A percentile compares a stretch with the other conserved stretches of the same genome.
Evolutionary conservation across 2,329 filamentous ascomycete genomes (phyloP).

Genomic region (Talaromyces sp.): DNA sequence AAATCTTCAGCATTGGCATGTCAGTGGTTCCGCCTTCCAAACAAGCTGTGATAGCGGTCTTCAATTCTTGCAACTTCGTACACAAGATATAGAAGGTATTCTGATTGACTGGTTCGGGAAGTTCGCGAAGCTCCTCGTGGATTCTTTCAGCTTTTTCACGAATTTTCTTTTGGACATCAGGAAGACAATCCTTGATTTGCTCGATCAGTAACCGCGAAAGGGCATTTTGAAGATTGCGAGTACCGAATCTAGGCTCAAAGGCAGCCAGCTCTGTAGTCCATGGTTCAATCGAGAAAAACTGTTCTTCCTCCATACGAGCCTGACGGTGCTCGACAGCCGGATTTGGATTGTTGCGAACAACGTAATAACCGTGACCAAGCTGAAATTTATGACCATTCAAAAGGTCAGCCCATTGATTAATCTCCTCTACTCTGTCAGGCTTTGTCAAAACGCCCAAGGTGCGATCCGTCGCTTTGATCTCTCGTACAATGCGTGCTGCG

Average conservation of each 20-base stretch:
- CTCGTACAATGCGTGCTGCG: slow-evolving; percentile 60
- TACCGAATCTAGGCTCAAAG: slow-evolving; percentile 49
- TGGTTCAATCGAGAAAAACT: slow-evolving; percentile 46
- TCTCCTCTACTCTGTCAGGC: slow-evolving; percentile 62
- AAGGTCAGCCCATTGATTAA: slow-evolving; percentile 59
- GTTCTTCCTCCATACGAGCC: slow-evolving; percentile 46
- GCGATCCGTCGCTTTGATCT: slow-evolving; percentile 52
- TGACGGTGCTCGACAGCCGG: slow-evolving; percentile 39
- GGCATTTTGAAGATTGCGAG: slow-evolving; percentile 43
- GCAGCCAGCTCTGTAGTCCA: slow-evolving; percentile 43
- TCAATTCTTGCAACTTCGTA: slow-evolving; percentile 55
- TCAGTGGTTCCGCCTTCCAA: slow-evolving; percentile 46
- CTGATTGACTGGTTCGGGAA: slow-evolving; percentile 60
- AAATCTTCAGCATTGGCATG: slow-evolving; percentile 41
- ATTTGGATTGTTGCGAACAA: slow-evolving; percentile 58
- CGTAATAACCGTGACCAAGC: slow-evolving; percentile 71
- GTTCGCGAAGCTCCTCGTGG: slow-evolving; percentile 48
- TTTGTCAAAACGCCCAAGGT: slow-evolving; percentile 79
- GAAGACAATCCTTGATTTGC: slow-evolving; percentile 40
- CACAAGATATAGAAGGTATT: slow-evolving; percentile 65
- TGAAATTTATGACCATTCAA: slow-evolving; percentile 57
- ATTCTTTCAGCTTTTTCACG: slow-evolving; percentile 48
- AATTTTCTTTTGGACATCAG: slow-evolving; percentile 38
- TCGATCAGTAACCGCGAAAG: slow-evolving; percentile 47
- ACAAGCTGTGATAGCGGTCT: slow-evolving; percentile 48